phyloP scores from a whole-genome alignment of 2,329 filamentous ascomycete species.

The Phyllosticta ampelicida region DNA sequence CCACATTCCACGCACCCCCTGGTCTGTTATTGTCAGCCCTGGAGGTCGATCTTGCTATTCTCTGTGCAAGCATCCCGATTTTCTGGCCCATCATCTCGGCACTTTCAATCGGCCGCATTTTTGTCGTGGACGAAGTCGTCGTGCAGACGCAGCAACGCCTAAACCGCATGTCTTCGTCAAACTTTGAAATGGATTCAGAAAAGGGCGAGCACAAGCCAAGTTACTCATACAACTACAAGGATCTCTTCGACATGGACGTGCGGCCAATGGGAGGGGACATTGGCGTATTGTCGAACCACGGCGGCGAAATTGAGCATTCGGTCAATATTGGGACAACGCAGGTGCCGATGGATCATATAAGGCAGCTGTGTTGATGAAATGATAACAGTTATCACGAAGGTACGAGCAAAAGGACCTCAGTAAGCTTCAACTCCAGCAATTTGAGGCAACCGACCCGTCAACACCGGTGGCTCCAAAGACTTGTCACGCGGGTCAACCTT shows the following conservation, averaged over 20 bases:
- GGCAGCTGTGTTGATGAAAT: not conserved
- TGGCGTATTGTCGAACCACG: not conserved
- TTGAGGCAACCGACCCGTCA: not conserved
- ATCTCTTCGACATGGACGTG: not conserved
- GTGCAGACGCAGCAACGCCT: conserved; percentile 20
- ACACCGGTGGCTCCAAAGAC: not conserved
- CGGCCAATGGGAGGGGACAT: not conserved
- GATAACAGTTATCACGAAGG: not conserved
- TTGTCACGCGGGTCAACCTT: not conserved
- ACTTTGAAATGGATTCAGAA: not conserved
- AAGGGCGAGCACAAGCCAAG: not conserved
- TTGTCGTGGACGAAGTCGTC: conserved; percentile 29
- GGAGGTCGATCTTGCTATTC: conserved; percentile 28
- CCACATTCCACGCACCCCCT: conserved; percentile 20
- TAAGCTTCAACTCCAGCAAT: not conserved
- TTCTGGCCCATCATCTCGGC: conserved; percentile 28
- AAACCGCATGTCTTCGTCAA: not conserved
- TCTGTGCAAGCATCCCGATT: conserved; percentile 27
- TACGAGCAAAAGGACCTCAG: not conserved
- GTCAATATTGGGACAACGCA: not conserved
- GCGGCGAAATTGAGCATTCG: not conserved
- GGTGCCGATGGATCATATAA: not conserved
- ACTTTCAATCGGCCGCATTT: conserved; percentile 24
- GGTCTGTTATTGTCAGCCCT: conserved; percentile 24
- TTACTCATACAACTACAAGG: not conserved